Evolutionary conservation across 805 yeast genomes (phyloP), one percentile per base, ranked within the genome.

Genomic region (Lipomyces anomalus): DNA sequence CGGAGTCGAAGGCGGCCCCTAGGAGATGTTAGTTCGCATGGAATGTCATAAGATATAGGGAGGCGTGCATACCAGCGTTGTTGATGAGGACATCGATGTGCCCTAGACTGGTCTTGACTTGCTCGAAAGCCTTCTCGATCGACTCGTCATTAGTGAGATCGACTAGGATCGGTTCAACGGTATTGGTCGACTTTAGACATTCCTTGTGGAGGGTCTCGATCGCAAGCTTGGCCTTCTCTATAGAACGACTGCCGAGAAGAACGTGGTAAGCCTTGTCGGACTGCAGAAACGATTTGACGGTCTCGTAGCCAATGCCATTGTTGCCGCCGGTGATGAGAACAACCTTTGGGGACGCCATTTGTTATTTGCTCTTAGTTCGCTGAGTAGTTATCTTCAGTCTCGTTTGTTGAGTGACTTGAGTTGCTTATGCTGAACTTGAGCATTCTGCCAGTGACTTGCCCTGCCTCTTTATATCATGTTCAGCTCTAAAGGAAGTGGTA

Each of bases 271-370:
- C 35, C 17, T 33, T 33, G 35, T 9, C 20, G 35, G 35, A 33
- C 35, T 33, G 21, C 35, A 33, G 35, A 20, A 33, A 33, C 35
- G 35, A 20, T 22, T 33, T 33, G 13, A 33, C 35, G 3, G 35
- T 5, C 35, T 33, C 35, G 35, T 33, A 33, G 35, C 35, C 35
- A 9, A 33, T 33, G 35, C 35, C 35, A 33, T 33, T 33, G 20
- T 33, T 33, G 35, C 35, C 35, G 35, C 35, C 35, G 35, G 35
- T 33, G 2, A 33, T 22, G 13, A 33, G 35, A 33, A 33, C 35
- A 33, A 33, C n/a, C 35, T 18, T 33, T 33, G 21, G 35, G 4
- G 35, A 33, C 35, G n/a, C 35, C 35, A 33, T 33, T 33, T 33
- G 11, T 2, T 13, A 33, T 33, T 33, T 33, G 35, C 9, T 33